Evolutionary conservation across 352 stramenopile species (phyloP).

Genomic region (Pythium periplocum): DNA sequence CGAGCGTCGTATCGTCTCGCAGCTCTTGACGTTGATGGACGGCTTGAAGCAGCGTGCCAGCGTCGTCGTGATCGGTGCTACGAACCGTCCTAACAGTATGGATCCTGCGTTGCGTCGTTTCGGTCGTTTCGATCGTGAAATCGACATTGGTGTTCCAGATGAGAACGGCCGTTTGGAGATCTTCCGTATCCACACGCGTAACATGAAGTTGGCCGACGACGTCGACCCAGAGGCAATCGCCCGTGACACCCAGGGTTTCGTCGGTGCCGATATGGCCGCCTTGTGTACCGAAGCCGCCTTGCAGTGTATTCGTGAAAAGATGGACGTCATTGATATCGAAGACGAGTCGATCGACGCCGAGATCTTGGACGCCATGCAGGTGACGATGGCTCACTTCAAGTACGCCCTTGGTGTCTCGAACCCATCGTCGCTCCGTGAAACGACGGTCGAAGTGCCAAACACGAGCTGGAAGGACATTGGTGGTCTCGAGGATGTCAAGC

Average conservation of each 20-base stretch:
- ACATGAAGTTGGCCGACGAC: slow-evolving; percentile 99
- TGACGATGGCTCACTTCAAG: slow-evolving; percentile 99
- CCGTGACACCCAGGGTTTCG: slow-evolving; percentile 98
- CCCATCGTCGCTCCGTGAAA: slow-evolving; percentile 98
- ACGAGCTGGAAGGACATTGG: slow-evolving; percentile 99
- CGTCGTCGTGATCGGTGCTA: slow-evolving; percentile 99
- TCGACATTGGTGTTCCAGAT: slow-evolving; percentile 99
- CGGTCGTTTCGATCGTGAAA: slow-evolving; percentile 98
- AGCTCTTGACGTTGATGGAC: slow-evolving; percentile 99
- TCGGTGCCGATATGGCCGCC: slow-evolving; percentile 98
- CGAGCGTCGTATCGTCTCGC: slow-evolving; percentile 97
- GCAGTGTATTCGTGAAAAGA: slow-evolving; percentile 99
- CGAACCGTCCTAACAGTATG: slow-evolving; percentile 99
- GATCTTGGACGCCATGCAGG: slow-evolving; percentile 97
- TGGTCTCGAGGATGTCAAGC: slow-evolving; percentile 97
- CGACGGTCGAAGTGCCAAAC: slow-evolving; percentile 98
- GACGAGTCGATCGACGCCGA: slow-evolving; percentile 99
- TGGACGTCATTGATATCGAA: slow-evolving; percentile 99
- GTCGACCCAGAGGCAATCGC: slow-evolving; percentile 98
- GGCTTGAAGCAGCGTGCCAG: slow-evolving; percentile 89
- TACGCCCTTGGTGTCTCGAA: slow-evolving; percentile 97
- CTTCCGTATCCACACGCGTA: slow-evolving; percentile 99
- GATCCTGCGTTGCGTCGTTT: slow-evolving; percentile 97
- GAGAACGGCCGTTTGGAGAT: slow-evolving; percentile 98
- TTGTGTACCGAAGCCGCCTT: slow-evolving; percentile 98